Evolutionary conservation across 2,329 filamentous ascomycete genomes (phyloP).

Genomic region (Cladosporium cucumerinum): DNA sequence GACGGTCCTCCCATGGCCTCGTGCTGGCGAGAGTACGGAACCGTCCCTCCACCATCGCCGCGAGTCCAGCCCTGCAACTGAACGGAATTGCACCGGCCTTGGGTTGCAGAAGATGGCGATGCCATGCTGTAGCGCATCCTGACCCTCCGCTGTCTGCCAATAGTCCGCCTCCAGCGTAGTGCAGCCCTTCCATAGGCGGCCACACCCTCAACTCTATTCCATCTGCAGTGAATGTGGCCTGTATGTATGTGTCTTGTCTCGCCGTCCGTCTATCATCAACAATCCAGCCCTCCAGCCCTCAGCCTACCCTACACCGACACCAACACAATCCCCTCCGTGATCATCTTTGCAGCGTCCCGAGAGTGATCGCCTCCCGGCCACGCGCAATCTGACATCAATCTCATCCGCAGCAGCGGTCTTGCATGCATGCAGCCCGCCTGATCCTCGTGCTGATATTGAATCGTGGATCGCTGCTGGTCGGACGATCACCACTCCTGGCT

Average conservation of each 20-base stretch:
- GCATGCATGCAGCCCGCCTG: conserved; percentile 13
- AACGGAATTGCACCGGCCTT: conserved; percentile 6
- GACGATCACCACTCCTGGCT: conserved; percentile 18
- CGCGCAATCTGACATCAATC: conserved; percentile 16
- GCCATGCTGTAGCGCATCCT: conserved; percentile 15
- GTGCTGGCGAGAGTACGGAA: neutral
- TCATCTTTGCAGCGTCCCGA: conserved; percentile 12
- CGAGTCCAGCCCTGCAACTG: conserved; percentile 5
- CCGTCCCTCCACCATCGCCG: neutral
- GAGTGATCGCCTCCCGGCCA: conserved; percentile 13
- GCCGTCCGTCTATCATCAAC: neutral
- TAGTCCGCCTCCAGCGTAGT: conserved; percentile 7
- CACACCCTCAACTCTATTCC: conserved; percentile 12
- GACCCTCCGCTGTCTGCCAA: conserved; percentile 12
- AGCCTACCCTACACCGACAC: neutral
- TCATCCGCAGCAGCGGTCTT: conserved; percentile 14
- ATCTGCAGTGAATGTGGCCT: neutral
- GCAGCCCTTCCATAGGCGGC: conserved; percentile 11
- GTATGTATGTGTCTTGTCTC: neutral
- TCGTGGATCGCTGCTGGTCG: conserved; percentile 11
- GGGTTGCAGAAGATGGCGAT: conserved; percentile 1
- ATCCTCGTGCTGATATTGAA: conserved; percentile 7
- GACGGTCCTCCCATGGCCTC: neutral
- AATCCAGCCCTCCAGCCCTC: neutral
- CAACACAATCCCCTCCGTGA: neutral